phyloP scores from a whole-genome alignment of 2,329 filamentous ascomycete genomes.

The Harringtonia lauricola region DNA sequence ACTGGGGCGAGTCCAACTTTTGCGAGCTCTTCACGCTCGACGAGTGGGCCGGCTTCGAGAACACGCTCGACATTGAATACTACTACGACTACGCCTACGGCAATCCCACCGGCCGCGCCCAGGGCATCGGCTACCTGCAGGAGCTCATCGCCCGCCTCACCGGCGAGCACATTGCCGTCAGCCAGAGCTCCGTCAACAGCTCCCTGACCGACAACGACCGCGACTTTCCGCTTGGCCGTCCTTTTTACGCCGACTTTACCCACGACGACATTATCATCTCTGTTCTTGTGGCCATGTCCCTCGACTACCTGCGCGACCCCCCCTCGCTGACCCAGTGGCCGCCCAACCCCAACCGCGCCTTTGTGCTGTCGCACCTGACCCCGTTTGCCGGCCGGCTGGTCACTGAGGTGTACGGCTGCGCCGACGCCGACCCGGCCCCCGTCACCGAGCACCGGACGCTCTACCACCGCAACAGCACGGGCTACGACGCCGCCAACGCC shows the following conservation, averaged over 20 bases:
- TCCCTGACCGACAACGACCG: constrained; percentile 31
- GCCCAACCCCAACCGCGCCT: constrained; percentile 30
- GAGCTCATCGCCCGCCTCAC: constrained; percentile 38
- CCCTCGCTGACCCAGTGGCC: constrained; percentile 29
- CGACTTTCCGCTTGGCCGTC: constrained; percentile 34
- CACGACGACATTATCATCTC: constrained; percentile 42
- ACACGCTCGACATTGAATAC: constrained; percentile 40
- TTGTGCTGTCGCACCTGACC: constrained; percentile 37
- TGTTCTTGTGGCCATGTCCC: constrained; percentile 36
- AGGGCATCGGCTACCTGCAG: constrained; percentile 40
- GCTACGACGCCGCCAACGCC: constrained; percentile 28
- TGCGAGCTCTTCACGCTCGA: constrained; percentile 41
- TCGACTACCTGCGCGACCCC: constrained; percentile 41
- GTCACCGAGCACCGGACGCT: constrained; percentile 25
- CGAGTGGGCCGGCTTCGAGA: constrained; percentile 44
- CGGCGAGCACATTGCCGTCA: constrained; percentile 31
- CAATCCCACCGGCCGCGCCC: constrained; percentile 37
- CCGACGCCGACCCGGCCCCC: constrained; percentile 23
- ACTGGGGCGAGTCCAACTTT: constrained; percentile 37
- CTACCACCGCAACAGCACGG: constrained; percentile 32
- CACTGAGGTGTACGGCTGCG: constrained; percentile 44
- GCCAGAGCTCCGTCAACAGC: constrained; percentile 40
- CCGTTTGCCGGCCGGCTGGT: constrained; percentile 43
- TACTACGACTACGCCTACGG: constrained; percentile 33
- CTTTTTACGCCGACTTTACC: constrained; percentile 40